A percentile compares a stretch with the other conserved stretches of the same genome.
Evolutionary conservation across 2,329 filamentous ascomycete species (phyloP).

Genomic region (Monilinia fructicola): DNA sequence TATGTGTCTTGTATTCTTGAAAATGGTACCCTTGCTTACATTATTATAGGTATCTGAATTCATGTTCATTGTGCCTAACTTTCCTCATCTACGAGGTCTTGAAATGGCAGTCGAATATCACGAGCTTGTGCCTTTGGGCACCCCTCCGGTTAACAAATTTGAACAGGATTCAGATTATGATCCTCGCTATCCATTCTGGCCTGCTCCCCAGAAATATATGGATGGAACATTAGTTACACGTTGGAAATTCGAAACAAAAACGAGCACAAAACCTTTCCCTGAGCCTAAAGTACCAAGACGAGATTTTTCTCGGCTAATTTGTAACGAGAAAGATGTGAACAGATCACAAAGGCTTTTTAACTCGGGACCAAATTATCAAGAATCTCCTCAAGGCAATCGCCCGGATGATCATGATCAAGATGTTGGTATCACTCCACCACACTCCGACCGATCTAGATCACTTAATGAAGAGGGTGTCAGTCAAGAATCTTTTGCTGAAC

Average conservation of each 20-base stretch:
- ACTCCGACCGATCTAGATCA: slow-evolving; percentile 38
- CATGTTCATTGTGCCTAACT: slow-evolving; percentile 56
- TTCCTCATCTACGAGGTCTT: slow-evolving; percentile 58
- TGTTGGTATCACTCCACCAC: slow-evolving; percentile 39
- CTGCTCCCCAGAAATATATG: slow-evolving; percentile 57
- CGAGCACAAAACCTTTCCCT: slow-evolving; percentile 51
- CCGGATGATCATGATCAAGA: slow-evolving; percentile 27
- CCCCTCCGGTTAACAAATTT: slow-evolving; percentile 49
- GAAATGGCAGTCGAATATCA: slow-evolving; percentile 58
- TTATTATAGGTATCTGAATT: slow-evolving; percentile 57
- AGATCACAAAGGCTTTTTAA: slow-evolving; percentile 58
- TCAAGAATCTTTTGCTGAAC: slow-evolving; percentile 14
- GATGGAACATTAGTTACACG: slow-evolving; percentile 52
- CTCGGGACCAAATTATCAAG: slow-evolving; percentile 43
- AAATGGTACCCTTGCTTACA: slow-evolving; percentile 21
- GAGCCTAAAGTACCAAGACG: slow-evolving; percentile 54
- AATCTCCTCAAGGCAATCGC: slow-evolving; percentile 5
- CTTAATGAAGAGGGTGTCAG: slow-evolving; percentile 28
- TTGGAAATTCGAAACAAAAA: slow-evolving; percentile 48
- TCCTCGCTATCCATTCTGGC: slow-evolving; percentile 54
- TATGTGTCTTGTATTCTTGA: slow-evolving; percentile 36
- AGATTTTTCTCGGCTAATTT: slow-evolving; percentile 52
- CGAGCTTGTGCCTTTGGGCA: slow-evolving; percentile 43
- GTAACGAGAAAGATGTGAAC: slow-evolving; percentile 58
- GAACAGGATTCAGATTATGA: slow-evolving; percentile 56